Conservation (phyloP, 116 monocot species). For the Zostera marina region DNA sequence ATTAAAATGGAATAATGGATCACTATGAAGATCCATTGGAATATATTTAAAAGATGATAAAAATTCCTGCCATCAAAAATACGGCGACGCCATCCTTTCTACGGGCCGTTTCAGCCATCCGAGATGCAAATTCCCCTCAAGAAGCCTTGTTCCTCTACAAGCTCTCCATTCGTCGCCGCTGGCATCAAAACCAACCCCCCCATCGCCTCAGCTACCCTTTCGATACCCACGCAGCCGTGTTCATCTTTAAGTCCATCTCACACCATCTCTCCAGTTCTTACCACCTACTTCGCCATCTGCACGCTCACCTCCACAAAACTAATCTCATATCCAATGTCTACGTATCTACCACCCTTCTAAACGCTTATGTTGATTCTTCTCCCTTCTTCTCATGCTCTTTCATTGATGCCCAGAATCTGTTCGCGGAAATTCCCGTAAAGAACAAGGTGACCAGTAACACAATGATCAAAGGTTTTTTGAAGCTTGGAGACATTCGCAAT, state of each 20-base stretch:
- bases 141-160: constrained; percentile 43
- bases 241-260: constrained; percentile 29
- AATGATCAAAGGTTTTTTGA: constrained; percentile 35
- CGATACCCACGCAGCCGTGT: constrained; percentile 38
- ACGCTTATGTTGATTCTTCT: constrained; percentile 20
- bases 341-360: constrained; percentile 48
- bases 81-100: constrained; percentile 9
- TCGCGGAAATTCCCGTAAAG: constrained; percentile 46
- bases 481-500: constrained; percentile 5
- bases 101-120: constrained; percentile 22
- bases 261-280: constrained; percentile 2
- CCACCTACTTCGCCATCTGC: constrained; percentile 24
- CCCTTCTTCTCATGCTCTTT: constrained; percentile 10
- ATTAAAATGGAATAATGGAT: too few species aligned
- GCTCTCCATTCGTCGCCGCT: constrained; percentile 5
- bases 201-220: constrained; percentile 10
- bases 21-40: too few species aligned
- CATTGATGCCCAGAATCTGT: constrained; percentile 22
- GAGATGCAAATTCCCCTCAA: constrained; percentile 23
- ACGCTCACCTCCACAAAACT: constrained; percentile 40
- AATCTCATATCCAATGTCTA: constrained; percentile 19
- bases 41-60: too few species aligned
- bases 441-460: constrained; percentile 38
- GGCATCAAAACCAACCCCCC: background rate
- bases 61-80: background rate